Percentiles rank a stretch among this genome's conserved stretches.
Evolutionary conservation across 2,329 filamentous ascomycete species (phyloP).

Genomic region (Trichoderma koningii): DNA sequence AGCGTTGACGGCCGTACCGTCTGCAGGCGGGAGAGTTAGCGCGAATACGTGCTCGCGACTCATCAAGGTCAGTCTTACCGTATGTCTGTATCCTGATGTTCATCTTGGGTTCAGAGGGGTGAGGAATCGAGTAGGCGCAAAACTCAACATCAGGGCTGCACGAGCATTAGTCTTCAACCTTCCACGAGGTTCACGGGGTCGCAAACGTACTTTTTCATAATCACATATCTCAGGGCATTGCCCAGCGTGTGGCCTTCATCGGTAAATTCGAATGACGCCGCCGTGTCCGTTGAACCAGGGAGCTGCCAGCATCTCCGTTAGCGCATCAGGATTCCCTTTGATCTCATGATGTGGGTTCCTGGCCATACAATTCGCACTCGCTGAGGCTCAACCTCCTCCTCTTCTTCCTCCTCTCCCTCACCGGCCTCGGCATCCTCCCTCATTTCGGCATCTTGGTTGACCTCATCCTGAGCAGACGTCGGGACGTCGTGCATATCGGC

Average conservation of each 20-base stretch:
- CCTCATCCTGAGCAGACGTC: slow-evolving; percentile 42
- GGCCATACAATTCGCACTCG: slow-evolving; percentile 63
- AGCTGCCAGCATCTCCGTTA: slow-evolving; percentile 57
- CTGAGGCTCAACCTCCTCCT: slow-evolving; percentile 52
- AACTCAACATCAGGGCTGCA: slow-evolving; percentile 91
- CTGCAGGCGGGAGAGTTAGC: slow-evolving; percentile 48
- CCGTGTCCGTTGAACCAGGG: slow-evolving; percentile 80
- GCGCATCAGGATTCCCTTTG: not conserved
- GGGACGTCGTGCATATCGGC: slow-evolving; percentile 50
- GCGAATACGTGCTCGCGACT: not conserved
- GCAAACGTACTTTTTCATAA: slow-evolving; percentile 90
- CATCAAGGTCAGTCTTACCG: slow-evolving; percentile 56
- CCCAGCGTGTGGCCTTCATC: slow-evolving; percentile 94
- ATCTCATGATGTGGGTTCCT: not conserved
- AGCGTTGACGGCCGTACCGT: slow-evolving; percentile 78
- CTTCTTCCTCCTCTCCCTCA: slow-evolving; percentile 44
- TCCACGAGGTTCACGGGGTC: not conserved
- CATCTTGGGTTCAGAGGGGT: slow-evolving; percentile 95
- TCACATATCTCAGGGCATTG: slow-evolving; percentile 89
- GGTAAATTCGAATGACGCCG: slow-evolving; percentile 92
- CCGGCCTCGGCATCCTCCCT: slow-evolving; percentile 34
- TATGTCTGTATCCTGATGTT: slow-evolving; percentile 97
- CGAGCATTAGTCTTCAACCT: slow-evolving; percentile 23
- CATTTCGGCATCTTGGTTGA: slow-evolving; percentile 41
- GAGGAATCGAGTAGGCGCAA: slow-evolving; percentile 96